Conservation (phyloP, 768 basidiomycete species). For the Rhizopogon rudus region DNA sequence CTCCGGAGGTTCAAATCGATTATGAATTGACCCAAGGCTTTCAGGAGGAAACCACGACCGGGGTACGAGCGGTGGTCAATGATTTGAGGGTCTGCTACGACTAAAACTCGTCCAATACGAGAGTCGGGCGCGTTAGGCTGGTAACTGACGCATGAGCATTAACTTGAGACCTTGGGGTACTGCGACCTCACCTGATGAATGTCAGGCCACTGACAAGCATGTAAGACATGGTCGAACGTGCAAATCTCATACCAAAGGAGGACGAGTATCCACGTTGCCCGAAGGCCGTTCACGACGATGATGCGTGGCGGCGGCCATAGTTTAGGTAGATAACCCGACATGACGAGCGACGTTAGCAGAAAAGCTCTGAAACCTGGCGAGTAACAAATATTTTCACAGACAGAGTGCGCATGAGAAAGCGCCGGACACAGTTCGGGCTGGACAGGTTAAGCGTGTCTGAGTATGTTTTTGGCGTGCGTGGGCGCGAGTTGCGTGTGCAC, state of each 20-base stretch:
- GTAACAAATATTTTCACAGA: too few relatives aligned
- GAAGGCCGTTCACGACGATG: slow-evolving; percentile 41
- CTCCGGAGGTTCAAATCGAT: slow-evolving; percentile 84
- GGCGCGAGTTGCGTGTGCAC: too few relatives aligned
- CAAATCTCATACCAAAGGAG: slow-evolving; percentile 70
- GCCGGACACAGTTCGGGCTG: too few relatives aligned
- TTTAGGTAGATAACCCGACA: neutral
- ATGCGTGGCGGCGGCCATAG: slow-evolving; percentile 11
- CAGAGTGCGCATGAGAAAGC: too few relatives aligned
- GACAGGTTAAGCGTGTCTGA: too few relatives aligned
- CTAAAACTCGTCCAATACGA: slow-evolving; percentile 39
- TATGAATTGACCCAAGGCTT: slow-evolving; percentile 55
- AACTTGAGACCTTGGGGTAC: slow-evolving; percentile 11
- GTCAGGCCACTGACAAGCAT: slow-evolving; percentile 61
- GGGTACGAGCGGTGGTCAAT: slow-evolving; percentile 74
- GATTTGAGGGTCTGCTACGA: slow-evolving; percentile 87
- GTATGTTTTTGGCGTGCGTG: too few relatives aligned
- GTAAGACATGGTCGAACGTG: slow-evolving; percentile 44
- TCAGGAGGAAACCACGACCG: slow-evolving; percentile 46
- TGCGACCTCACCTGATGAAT: slow-evolving; percentile 21
- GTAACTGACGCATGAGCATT: neutral
- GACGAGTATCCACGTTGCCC: slow-evolving; percentile 54
- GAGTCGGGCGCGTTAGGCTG: slow-evolving; percentile 5
- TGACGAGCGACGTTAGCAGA: neutral
- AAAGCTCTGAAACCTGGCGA: neutral